A percentile compares a stretch with the other conserved stretches of the same genome.
These are phyloP conservation scores for Suillus clintonianus DNA, from an alignment of 768 basidiomycete genomes.

Conservation along the genomic window DNA sequence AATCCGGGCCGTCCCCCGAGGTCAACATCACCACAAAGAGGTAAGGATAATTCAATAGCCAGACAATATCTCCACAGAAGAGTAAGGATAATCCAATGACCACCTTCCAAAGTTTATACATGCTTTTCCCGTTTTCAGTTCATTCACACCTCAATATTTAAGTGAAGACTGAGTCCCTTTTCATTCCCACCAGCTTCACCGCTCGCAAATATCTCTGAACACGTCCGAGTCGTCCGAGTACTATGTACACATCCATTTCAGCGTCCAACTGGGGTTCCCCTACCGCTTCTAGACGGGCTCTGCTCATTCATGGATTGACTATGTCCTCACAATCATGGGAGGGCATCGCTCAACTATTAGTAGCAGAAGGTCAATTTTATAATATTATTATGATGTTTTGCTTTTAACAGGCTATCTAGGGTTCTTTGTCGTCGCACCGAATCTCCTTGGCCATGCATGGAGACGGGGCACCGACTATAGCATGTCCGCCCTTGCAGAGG, in stretches of 20 bases:
- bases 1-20: background rate
- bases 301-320: slow-evolving; percentile 17
- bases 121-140: too few species aligned
- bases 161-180: too few species aligned
- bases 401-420: background rate
- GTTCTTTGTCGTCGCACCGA: slow-evolving; percentile 19
- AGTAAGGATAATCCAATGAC: background rate
- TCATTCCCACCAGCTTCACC: too few species aligned
- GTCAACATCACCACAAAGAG: background rate
- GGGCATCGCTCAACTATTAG: slow-evolving; percentile 9
- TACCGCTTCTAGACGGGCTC: slow-evolving; percentile 11
- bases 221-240: background rate
- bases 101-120: too few species aligned
- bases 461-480: slow-evolving; percentile 10
- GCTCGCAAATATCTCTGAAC: too few species aligned
- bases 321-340: slow-evolving; percentile 20
- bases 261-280: slow-evolving; percentile 16
- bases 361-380: slow-evolving; percentile 10
- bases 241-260: slow-evolving; percentile 3
- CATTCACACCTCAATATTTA: background rate
- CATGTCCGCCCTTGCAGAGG: slow-evolving; percentile 8
- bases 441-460: slow-evolving; percentile 15
- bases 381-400: background rate
- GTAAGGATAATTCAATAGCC: background rate
- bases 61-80: background rate